phyloP scores from a whole-genome alignment of 163 green algal genomes.

The Coccomyxa subellipsoidea region DNA sequence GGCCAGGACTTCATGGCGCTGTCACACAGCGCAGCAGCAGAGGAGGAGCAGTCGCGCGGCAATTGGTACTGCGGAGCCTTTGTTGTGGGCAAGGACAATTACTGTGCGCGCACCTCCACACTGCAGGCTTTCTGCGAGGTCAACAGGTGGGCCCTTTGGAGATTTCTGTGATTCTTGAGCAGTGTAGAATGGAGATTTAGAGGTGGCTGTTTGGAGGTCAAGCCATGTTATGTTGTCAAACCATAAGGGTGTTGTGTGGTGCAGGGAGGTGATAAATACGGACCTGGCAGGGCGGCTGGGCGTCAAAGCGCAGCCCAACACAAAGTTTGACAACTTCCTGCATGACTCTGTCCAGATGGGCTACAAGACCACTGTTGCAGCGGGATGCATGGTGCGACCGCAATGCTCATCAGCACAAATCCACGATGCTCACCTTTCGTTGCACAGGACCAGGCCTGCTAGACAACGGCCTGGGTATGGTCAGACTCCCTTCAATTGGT shows the following conservation, averaged over 20 bases:
- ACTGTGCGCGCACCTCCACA: neutral
- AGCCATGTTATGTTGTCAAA: no score
- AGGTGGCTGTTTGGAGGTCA: neutral
- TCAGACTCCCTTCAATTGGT: no score
- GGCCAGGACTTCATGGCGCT: neutral
- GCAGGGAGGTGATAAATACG: conserved; percentile 3
- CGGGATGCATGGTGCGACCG: neutral
- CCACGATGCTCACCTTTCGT: no score
- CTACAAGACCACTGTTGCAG: neutral
- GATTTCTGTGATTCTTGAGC: neutral
- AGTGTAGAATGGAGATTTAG: neutral
- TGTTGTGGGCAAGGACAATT: neutral
- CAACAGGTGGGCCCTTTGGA: neutral
- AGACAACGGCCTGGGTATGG: no score
- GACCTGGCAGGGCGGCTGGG: conserved; percentile 29
- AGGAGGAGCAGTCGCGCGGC: neutral
- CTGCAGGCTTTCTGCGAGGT: conserved; percentile 3
- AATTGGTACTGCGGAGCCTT: neutral
- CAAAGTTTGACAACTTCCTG: conserved; percentile 16
- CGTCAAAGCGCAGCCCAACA: conserved; percentile 35
- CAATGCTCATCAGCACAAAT: no score
- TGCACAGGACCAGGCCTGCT: no score
- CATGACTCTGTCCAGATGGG: conserved; percentile 35
- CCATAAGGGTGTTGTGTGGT: neutral
- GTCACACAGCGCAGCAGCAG: neutral